Evolutionary conservation across 2,329 filamentous ascomycete genomes (phyloP).

Genomic region (Cryphonectria nitschkei): DNA sequence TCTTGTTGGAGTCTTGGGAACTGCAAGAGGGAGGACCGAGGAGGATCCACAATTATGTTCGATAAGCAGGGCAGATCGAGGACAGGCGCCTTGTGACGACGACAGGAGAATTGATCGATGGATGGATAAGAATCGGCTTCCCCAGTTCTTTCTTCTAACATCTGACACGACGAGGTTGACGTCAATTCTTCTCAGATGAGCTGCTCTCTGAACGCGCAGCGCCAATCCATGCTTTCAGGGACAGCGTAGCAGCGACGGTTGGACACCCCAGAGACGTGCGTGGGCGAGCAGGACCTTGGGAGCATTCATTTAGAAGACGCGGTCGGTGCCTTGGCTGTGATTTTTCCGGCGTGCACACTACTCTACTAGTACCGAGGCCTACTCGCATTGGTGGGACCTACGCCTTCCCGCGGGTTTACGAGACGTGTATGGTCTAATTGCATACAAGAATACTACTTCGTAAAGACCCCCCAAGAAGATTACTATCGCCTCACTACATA

Average conservation of each 20-base stretch:
- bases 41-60: slow-evolving; percentile 4
- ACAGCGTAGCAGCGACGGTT: neutral
- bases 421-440: neutral
- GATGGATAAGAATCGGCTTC: neutral
- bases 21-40: neutral
- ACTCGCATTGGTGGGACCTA: neutral
- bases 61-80: slow-evolving; percentile 1
- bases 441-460: neutral
- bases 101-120: neutral
- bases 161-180: neutral
- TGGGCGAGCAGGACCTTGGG: neutral
- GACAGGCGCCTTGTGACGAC: neutral
- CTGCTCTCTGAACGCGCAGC: neutral
- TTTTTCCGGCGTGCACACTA: neutral
- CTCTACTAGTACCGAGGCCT: neutral
- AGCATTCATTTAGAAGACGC: neutral
- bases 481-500: neutral
- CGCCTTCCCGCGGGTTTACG: neutral
- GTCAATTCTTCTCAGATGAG: neutral
- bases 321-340: neutral
- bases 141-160: neutral
- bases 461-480: too few relatives aligned
- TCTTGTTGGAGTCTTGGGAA: neutral
- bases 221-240: neutral
- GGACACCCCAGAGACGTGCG: neutral